phyloP scores from a whole-genome alignment of 352 stramenopile species.

The Halophytophthora polymorphica region DNA sequence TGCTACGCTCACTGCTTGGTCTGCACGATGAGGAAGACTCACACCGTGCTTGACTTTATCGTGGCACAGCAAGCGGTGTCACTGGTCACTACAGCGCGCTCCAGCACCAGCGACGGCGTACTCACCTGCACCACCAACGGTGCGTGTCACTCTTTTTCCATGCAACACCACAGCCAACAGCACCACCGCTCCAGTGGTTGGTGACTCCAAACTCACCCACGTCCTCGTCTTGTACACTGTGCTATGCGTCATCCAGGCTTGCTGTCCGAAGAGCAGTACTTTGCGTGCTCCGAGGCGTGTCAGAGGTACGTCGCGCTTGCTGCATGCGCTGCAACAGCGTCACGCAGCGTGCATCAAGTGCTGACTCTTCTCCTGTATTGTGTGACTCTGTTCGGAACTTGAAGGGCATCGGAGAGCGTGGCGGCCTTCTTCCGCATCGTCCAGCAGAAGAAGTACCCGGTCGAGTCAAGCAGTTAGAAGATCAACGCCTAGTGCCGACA shows the following conservation, averaged over 20 bases:
- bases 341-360: too few relatives aligned
- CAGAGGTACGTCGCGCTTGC: slow-evolving; percentile 39
- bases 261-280: slow-evolving; percentile 79
- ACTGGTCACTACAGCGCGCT: slow-evolving; percentile 61
- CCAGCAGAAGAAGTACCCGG: slow-evolving; percentile 68
- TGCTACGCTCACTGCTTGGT: too few relatives aligned
- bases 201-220: too few relatives aligned
- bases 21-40: not conserved
- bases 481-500: too few relatives aligned
- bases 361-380: too few relatives aligned
- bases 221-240: not conserved
- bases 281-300: slow-evolving; percentile 77
- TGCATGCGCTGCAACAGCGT: too few relatives aligned
- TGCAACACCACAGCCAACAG: slow-evolving; percentile 1
- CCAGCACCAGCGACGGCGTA: slow-evolving; percentile 64
- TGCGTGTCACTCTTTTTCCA: slow-evolving; percentile 7
- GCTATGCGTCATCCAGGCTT: slow-evolving; percentile 31
- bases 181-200: not conserved
- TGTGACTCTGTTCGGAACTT: too few relatives aligned
- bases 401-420: slow-evolving; percentile 69
- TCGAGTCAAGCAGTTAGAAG: slow-evolving; percentile 22
- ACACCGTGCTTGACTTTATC: not conserved
- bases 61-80: slow-evolving; percentile 45
- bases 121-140: slow-evolving; percentile 75
- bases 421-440: slow-evolving; percentile 74